phyloP scores from a whole-genome alignment of 352 stramenopile genomes.

The Aphanomyces euteiches region DNA sequence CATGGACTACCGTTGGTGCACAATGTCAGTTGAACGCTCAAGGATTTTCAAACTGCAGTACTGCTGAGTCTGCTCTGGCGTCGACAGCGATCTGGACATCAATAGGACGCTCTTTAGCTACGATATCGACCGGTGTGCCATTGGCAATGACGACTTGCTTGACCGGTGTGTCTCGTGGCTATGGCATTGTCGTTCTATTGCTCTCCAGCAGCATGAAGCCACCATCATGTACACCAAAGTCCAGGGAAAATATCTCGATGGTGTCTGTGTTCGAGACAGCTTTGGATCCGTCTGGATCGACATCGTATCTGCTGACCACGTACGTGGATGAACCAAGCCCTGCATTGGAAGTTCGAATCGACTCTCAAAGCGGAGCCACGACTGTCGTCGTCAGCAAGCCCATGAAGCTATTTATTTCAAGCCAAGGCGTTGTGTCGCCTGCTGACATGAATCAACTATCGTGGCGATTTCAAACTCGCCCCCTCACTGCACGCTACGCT shows the following conservation, averaged over 20 bases:
- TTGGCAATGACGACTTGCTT: not conserved
- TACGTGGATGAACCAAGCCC: not conserved
- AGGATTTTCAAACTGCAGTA: no score
- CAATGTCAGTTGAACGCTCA: no score
- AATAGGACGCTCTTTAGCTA: no score
- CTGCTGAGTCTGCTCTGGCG: no score
- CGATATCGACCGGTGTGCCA: not conserved
- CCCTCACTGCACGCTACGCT: not conserved
- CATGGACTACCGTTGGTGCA: no score
- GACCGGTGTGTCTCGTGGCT: not conserved
- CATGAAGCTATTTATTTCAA: not conserved
- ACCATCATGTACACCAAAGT: not conserved
- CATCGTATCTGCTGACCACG: not conserved
- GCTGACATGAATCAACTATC: not conserved
- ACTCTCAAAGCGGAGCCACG: not conserved
- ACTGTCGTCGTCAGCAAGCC: not conserved
- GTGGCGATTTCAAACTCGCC: not conserved
- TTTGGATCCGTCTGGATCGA: not conserved
- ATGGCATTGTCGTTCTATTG: constrained; percentile 5
- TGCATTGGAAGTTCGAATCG: not conserved
- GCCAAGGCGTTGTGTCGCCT: not conserved
- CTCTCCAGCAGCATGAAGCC: not conserved
- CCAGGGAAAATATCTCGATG: not conserved
- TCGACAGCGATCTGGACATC: no score
- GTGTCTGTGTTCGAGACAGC: not conserved